These are phyloP conservation scores for Moniliella sp. DNA, from an alignment of 1,284 basidiomycete genomes.

Conservation along the genomic window DNA sequence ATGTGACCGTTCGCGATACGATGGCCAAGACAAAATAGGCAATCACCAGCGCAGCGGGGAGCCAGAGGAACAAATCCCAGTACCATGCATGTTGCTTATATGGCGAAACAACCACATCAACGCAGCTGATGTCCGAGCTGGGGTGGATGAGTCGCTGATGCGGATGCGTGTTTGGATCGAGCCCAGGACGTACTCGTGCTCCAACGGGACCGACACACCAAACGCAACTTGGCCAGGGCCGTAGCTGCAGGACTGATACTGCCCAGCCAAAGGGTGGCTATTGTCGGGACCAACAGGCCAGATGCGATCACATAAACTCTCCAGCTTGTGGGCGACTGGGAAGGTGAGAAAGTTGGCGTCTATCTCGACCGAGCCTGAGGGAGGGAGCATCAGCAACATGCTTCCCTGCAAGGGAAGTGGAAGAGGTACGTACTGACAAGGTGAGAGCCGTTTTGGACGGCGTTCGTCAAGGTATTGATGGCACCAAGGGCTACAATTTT, in stretches of 20 bases:
- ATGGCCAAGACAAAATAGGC: conserved; percentile 62
- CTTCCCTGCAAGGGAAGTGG: neutral
- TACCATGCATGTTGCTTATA: conserved; percentile 47
- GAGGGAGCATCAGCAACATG: neutral
- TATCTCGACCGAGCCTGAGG: conserved; percentile 10
- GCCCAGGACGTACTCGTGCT: conserved; percentile 49
- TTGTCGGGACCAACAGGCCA: conserved; percentile 11
- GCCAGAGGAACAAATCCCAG: conserved; percentile 60
- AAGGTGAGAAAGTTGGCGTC: conserved; percentile 18
- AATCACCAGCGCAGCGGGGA: conserved; percentile 52
- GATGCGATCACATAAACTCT: conserved; percentile 20
- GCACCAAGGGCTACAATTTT: conserved; percentile 17
- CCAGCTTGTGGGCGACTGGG: conserved; percentile 14
- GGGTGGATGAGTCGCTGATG: conserved; percentile 56
- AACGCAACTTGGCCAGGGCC: conserved; percentile 53
- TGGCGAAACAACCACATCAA: conserved; percentile 58
- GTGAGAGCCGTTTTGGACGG: conserved; percentile 6
- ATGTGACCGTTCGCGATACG: conserved; percentile 42
- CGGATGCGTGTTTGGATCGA: conserved; percentile 64
- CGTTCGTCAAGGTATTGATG: conserved; percentile 8
- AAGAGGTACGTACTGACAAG: conserved; percentile 5
- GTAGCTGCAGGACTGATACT: conserved; percentile 13
- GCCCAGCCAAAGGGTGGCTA: conserved; percentile 6
- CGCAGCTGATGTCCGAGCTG: conserved; percentile 53
- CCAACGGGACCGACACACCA: conserved; percentile 52